phyloP scores from a whole-genome alignment of 352 stramenopile genomes.

The Paralagenidium karlingii region DNA sequence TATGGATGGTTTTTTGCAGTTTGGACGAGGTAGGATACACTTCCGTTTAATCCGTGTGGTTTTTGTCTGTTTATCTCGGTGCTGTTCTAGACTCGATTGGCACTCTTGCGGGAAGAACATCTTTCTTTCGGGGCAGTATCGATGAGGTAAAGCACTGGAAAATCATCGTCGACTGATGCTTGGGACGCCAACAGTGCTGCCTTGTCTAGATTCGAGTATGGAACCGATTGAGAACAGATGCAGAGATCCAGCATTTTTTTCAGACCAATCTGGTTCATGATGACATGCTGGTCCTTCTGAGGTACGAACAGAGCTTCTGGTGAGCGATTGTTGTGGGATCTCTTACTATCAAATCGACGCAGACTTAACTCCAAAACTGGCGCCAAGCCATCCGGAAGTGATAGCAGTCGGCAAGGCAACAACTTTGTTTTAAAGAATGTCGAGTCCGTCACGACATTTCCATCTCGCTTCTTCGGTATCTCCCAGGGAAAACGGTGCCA shows the following conservation, averaged over 20 bases:
- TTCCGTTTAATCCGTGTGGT: slow-evolving; percentile 2
- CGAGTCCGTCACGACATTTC: slow-evolving; percentile 1
- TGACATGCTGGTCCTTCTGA: slow-evolving; percentile 16
- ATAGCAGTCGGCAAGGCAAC: slow-evolving; percentile 16
- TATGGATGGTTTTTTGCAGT: slow-evolving; percentile 14
- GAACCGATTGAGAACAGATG: slow-evolving; percentile 7
- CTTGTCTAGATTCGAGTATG: slow-evolving; percentile 19
- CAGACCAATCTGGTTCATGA: slow-evolving; percentile 7
- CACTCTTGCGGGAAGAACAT: slow-evolving; percentile 2
- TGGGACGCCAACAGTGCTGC: not conserved
- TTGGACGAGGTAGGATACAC: slow-evolving; percentile 20
- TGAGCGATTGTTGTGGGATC: too few relatives aligned
- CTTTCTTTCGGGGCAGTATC: slow-evolving; percentile 17
- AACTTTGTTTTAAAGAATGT: slow-evolving; percentile 28
- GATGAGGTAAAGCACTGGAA: slow-evolving; percentile 19
- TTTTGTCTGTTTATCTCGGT: not conserved
- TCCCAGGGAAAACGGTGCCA: slow-evolving; percentile 15
- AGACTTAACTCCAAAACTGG: slow-evolving; percentile 5
- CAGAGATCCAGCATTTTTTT: slow-evolving; percentile 9
- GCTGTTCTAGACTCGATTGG: slow-evolving; percentile 9
- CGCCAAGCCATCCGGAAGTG: slow-evolving; percentile 4
- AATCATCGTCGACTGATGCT: not conserved
- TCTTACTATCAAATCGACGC: slow-evolving; percentile 15
- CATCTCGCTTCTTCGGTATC: slow-evolving; percentile 15
- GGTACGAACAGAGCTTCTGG: too few relatives aligned